Evolutionary conservation across 140 eudicot genomes (phyloP), one percentile per base, ranked within the genome.

Genomic region (Cichorium intybus): DNA sequence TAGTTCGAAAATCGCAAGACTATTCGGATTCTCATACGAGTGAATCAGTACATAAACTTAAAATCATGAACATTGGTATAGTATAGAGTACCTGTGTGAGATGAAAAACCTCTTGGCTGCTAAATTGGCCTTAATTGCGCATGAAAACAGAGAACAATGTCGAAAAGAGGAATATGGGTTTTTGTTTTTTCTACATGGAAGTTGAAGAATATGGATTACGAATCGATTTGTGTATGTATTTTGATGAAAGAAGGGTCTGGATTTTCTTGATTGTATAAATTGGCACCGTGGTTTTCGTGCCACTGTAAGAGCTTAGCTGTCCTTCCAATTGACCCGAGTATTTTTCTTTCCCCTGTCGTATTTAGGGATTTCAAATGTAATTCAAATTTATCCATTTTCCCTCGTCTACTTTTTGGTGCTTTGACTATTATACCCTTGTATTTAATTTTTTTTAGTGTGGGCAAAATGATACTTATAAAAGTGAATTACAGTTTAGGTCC

Each of bases 241-340:
- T 56, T 57, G 75, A 45, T 28, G 75, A 45, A 69, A 29, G 10
- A 69, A 69, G 68, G 75, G 75, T 29, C 7, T 15, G 59, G 75
- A 47, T 69, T 34, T 69, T 69, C 67, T 69, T 69, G 75, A 59
- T 14, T 21, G 75, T 47, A 58, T 69, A 58, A 58, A 58, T 69
- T 1, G 35, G 61, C 24, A 58, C 67, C 46, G 67, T 46, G 59
- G 27, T 28, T 28, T 21, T 58, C 24, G 74, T 69, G 74, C 49
- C 29, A 39, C 41, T 37, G 63, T 67, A 56, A 23, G 18, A n/a
- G 28, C 26, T 62, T 61, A 61, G 66, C 66, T 60, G 52, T 45
- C 33, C 52, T 1, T 48, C 7, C n/a, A n/a, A 62, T 62, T 28
- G 63, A 67, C 45, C 35, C 64, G 14, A 56, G 47, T 56, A 43